Evolutionary conservation across 129 eudicot genomes (phyloP).

Genomic region (Pittosporum tobira): DNA sequence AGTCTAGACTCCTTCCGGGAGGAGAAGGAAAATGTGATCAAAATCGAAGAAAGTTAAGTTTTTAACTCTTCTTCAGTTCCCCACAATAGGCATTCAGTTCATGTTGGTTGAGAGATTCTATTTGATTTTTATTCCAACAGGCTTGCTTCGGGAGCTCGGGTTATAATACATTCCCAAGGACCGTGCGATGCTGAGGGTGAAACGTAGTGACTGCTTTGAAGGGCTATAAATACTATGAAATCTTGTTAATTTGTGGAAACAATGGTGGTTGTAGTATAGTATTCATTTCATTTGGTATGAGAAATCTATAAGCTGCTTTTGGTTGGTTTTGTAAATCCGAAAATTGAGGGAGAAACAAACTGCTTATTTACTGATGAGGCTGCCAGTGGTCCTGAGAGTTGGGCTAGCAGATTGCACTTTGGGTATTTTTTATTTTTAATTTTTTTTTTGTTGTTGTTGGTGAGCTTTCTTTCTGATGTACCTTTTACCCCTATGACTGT

Average conservation of each 20-base stretch:
- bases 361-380: no score
- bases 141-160: constrained; percentile 98
- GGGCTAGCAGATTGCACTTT: no score
- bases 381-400: no score
- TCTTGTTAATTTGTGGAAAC: neutral
- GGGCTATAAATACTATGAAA: neutral
- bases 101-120: constrained; percentile 37
- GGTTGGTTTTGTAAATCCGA: no score
- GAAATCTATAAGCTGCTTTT: no score
- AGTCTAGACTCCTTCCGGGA: constrained; percentile 39
- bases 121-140: constrained; percentile 43
- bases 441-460: no score
- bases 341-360: no score
- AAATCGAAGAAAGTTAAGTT: constrained; percentile 94
- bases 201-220: constrained; percentile 10
- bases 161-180: constrained; percentile 71
- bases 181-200: constrained; percentile 23
- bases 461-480: no score
- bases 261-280: no score
- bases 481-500: no score
- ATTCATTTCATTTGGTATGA: no score
- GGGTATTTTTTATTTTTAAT: no score
- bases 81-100: constrained; percentile 1
- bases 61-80: constrained; percentile 11
- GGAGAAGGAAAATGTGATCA: constrained; percentile 56